Base-by-base conservation (phyloP, 306 rosid genomes). In the Lupinus albus region DNA sequence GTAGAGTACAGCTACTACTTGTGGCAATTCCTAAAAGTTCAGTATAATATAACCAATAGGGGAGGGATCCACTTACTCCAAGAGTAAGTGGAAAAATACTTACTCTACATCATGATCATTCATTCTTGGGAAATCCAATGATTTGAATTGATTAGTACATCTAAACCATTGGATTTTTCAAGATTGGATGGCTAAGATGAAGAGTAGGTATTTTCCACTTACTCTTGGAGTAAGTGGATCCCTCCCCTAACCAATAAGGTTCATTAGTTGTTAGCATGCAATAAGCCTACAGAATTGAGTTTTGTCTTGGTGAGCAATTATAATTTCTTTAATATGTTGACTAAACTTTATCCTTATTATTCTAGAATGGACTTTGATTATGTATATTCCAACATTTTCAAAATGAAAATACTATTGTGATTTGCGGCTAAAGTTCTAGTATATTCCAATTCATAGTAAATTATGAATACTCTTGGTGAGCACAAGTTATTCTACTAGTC, bases 351-450 rank as follows among this genome's bases (percentile, higher is more conserved):
- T 25, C 42, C 11, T 1, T 20, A 3, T 18, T 41, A 61, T 16
- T 61, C 21, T 41, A 51, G 46, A 14, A 51, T 52, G 70, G 44
- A 42, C 41, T 42, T 51, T 52, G 32, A 41, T 16, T 52, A 45
- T 6, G 33, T 56, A 14, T 53, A 28, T 13, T 58, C 25, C 17
- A 15, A 1, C 20, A 1, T 25, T 21, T 46, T 56, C 61, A 36
- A 47, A 53, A 58, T 21, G 13, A 9, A n/a, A n/a, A 68, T 51
- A 42, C 4, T 16, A 3, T 25, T 25, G 30, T 4, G 30, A 25
- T 25, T 7, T 18, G 44, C 1, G 11, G 11, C 60, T 56, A 39
- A 5, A 53, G 6, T 35, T 64, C 21, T 38, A 4, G 11, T 60
- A 13, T 32, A 7, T 30, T 67, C 35, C 21, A 35, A 33, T 16